Conservation (phyloP, 2,329 filamentous ascomycete species). For the Neofusicoccum sp. region DNA sequence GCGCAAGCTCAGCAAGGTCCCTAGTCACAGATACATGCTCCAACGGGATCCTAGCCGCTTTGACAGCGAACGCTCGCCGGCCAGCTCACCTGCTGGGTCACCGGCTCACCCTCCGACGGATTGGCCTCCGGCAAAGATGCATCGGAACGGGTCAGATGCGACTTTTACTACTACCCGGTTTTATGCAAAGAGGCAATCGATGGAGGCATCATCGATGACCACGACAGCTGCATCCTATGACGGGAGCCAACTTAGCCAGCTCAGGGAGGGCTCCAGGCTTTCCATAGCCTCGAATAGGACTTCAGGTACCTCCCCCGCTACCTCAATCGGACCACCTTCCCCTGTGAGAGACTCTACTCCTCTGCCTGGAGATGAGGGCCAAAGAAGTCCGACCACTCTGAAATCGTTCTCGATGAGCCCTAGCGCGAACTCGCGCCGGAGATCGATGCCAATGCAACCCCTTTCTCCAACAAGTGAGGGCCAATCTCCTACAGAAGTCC, state of each 20-base stretch:
- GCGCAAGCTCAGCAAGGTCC: slow-evolving; percentile 25
- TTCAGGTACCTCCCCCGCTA: slow-evolving; percentile 34
- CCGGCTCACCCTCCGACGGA: slow-evolving; percentile 32
- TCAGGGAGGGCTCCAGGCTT: slow-evolving; percentile 36
- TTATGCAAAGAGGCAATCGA: slow-evolving; percentile 31
- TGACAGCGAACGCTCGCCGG: slow-evolving; percentile 24
- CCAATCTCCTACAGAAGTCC: not conserved
- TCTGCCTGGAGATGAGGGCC: slow-evolving; percentile 23
- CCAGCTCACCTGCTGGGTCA: slow-evolving; percentile 31
- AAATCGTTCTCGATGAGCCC: slow-evolving; percentile 41
- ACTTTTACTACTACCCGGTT: slow-evolving; percentile 30
- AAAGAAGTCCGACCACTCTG: slow-evolving; percentile 34
- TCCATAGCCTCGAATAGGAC: slow-evolving; percentile 40
- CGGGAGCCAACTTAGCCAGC: slow-evolving; percentile 35
- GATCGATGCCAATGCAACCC: slow-evolving; percentile 39
- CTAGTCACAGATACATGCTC: slow-evolving; percentile 38
- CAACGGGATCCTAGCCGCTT: slow-evolving; percentile 34
- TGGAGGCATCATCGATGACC: slow-evolving; percentile 35
- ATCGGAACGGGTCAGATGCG: slow-evolving; percentile 30
- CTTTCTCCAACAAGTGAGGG: slow-evolving; percentile 13
- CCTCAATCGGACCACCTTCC: slow-evolving; percentile 36
- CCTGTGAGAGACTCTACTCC: slow-evolving; percentile 32
- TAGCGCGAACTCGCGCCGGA: slow-evolving; percentile 28
- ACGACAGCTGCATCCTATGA: slow-evolving; percentile 37
- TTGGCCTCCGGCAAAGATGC: slow-evolving; percentile 31